Evolutionary conservation across 352 stramenopile species (phyloP), one percentile per base, ranked within the genome.

Genomic region (Phytophthora tentaculata): DNA sequence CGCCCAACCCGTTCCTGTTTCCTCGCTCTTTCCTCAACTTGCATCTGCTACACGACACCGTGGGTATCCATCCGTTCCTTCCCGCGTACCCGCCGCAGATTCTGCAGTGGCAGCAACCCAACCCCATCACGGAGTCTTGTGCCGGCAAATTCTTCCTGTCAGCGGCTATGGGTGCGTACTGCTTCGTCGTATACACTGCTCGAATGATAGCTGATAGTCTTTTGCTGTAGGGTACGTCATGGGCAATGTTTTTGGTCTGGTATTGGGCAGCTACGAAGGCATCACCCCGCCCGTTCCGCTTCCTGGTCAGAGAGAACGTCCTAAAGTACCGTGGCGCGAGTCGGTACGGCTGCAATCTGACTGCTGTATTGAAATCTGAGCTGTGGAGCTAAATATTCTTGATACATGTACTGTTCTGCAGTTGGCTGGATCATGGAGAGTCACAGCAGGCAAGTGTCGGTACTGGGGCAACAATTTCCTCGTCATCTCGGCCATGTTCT

Each of bases 401-500:
- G 19, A 5, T 56, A 5, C 13, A 49, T n/a, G n/a, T n/a, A n/a
- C n/a, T n/a, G 12, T 59, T 24, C 28, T 56, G 41, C n/a, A 90
- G 80, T 83, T 92, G 81, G 65, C 67, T 22, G 84, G 75, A 8
- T 86, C 87, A 14, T 91, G 85, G 79, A 75, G 84, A 44, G 71
- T 90, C 29, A 95, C 86, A 16, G 64, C 68, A 16, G 84, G 84
- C 67, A 95, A 95, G 57, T 92, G 86, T 64, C 73, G 82, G 47
- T 95, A 92, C 65, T 95, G 87, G 87, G 82, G 85, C 52, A 93
- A 93, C 69, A 95, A 95, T 54, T 95, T 95, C 62, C 77, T 95
- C 47, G 79, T 95, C 50, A 94, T 95, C 69, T 95, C 87, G 6
- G 94, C 92, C 29, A 96, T 99, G 68, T 99, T 98, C 68, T 96